phyloP scores from a whole-genome alignment of 192 early-diverging fungal genomes.

The Mortierella alpina region DNA sequence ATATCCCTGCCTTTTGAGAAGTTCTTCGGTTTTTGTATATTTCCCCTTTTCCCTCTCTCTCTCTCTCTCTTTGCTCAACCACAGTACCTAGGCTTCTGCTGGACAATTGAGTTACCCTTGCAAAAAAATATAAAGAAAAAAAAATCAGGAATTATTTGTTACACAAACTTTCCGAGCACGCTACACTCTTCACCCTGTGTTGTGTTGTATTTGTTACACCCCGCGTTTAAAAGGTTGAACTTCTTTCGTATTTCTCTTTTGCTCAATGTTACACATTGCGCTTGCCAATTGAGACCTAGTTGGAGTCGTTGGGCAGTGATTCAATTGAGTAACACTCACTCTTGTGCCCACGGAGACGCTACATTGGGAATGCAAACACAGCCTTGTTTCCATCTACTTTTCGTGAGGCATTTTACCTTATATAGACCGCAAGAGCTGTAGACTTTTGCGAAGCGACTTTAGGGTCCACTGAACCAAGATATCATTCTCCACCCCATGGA shows the following conservation, averaged over 20 bases:
- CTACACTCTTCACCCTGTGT: not conserved
- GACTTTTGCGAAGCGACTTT: not conserved
- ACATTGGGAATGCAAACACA: not conserved
- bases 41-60: not conserved
- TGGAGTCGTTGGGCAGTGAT: not conserved
- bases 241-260: conserved; percentile 10
- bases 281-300: not conserved
- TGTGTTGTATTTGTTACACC: conserved; percentile 13
- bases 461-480: no score
- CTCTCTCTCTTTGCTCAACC: not conserved
- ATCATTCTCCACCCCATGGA: not conserved
- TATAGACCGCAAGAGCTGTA: not conserved
- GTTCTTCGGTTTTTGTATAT: not conserved
- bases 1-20: not conserved
- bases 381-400: not conserved
- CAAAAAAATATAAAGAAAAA: not conserved
- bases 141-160: not conserved
- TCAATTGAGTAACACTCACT: not conserved
- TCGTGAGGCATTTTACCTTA: not conserved
- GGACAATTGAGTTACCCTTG: not conserved
- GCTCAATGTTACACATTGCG: not conserved
- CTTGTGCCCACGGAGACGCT: not conserved
- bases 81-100: not conserved
- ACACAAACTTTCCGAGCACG: not conserved
- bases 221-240: not conserved